These are phyloP conservation scores for Solanum lignicaule DNA, from an alignment of 257 asterid genomes.

Conservation along the genomic window DNA sequence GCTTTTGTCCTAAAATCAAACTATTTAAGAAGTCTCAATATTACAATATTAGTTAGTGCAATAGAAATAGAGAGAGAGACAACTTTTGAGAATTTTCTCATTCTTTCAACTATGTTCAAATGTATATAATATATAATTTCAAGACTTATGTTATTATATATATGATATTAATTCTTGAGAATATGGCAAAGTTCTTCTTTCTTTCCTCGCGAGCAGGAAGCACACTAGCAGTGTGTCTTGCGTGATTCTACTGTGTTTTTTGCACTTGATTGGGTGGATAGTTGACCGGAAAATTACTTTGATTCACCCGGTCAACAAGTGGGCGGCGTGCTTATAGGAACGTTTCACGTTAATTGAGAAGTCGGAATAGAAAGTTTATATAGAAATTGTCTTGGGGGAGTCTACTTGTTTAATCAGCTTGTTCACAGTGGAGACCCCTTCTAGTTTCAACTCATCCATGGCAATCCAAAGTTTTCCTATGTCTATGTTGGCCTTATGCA, in stretches of 20 bases:
- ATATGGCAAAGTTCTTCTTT: neutral
- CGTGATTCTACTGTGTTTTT: no score
- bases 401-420: neutral
- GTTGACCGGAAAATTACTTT: neutral
- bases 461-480: neutral
- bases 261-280: neutral
- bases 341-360: neutral
- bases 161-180: neutral
- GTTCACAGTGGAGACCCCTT: neutral
- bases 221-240: neutral
- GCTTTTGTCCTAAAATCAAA: neutral
- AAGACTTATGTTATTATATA: no score
- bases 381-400: neutral
- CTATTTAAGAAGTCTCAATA: neutral
- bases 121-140: neutral
- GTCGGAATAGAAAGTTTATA: neutral
- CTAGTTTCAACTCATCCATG: neutral
- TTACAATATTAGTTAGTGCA: neutral
- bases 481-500: neutral
- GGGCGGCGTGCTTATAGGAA: neutral
- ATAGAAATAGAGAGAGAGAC: neutral
- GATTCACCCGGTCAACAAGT: neutral
- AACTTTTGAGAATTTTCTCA: neutral
- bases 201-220: neutral
- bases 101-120: neutral